Evolutionary conservation across 805 yeast genomes (phyloP), one percentile per base, ranked within the genome.

Genomic region (Kuraishia borneana): DNA sequence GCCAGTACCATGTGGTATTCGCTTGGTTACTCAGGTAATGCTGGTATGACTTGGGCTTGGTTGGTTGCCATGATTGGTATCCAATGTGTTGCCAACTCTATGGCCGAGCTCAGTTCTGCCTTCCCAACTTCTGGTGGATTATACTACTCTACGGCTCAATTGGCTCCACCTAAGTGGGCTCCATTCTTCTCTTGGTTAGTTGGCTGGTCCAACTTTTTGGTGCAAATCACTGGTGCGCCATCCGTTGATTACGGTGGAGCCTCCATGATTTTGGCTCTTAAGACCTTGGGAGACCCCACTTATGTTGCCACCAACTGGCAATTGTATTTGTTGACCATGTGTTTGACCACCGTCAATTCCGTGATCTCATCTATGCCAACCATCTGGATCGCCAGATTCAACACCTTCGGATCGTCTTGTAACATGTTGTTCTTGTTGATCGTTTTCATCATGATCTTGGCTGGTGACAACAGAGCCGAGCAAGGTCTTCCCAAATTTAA

Each of bases 71-170:
- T 73, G 56, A 38, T 64, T 22, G 73, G 77, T 26, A 65, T 78
- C 35, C 58, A 69, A 34, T 61, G 67, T 4, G 82, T 77, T 31
- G 80, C 80, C 9, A 57, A 65, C 30, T 65, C 76, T 14, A 61
- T 78, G 69, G 81, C 82, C 0, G 84, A 78, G 47, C 60, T 77
- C 21, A 68, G 80, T 9, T 63, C 73, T 18, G 74, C 81, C 5
- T 72, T 71, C 56, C 85, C 85, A 26, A 76, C 81, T 6, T 63
- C 78, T 8, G 72, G 81, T 19, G 84, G 84, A 31, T 65, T 80
- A 6, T 81, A 80, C 32, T 78, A 77, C 44, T 82, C 84, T 39
- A 76, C 76, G 2, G 65, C 73, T 2, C 73, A 73, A 44, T 55
- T 76, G 41, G 69, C 82, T 3, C 82, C 83, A 10, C 69, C 68